Evolutionary conservation across 495 filamentous ascomycete species (phyloP).

Genomic region (Penicillium lagena): DNA sequence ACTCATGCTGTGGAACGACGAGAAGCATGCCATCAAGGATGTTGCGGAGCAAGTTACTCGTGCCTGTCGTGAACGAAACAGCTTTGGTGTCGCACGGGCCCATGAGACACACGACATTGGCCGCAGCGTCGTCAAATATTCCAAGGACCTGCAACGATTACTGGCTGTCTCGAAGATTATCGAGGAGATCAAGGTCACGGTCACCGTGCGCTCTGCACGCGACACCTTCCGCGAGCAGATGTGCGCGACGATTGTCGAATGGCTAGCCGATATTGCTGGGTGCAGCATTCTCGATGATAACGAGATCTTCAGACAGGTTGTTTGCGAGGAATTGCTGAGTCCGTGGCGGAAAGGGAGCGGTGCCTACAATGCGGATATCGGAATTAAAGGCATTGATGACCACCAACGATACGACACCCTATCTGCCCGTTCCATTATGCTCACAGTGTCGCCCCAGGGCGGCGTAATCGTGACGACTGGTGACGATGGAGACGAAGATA

Average conservation of each 20-base stretch:
- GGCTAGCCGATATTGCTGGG: conserved; percentile 87
- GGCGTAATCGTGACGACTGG: conserved; percentile 34
- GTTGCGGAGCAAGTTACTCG: conserved; percentile 83
- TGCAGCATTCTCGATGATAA: conserved; percentile 78
- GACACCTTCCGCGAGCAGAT: conserved; percentile 98
- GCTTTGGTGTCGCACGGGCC: conserved; percentile 67
- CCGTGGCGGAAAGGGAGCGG: conserved; percentile 81
- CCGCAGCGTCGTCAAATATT: conserved; percentile 73
- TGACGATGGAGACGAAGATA: conserved; percentile 39
- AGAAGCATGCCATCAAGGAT: conserved; percentile 95
- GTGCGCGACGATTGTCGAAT: conserved; percentile 96
- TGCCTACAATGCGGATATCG: conserved; percentile 77
- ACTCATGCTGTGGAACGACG: conserved; percentile 94
- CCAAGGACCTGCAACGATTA: conserved; percentile 61
- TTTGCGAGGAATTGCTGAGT: conserved; percentile 87
- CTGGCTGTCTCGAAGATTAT: conserved; percentile 73
- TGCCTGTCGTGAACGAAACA: conserved; percentile 68
- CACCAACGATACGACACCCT: conserved; percentile 53
- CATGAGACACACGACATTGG: conserved; percentile 84
- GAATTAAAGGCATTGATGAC: conserved; percentile 83
- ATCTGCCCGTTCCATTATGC: conserved; percentile 29
- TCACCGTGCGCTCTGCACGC: conserved; percentile 85
- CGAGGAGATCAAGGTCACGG: conserved; percentile 92
- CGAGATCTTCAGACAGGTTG: conserved; percentile 67
- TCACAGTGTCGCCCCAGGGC: conserved; percentile 33